Evolutionary conservation across 2,329 filamentous ascomycete genomes (phyloP).

Genomic region (Xylaria sp.): DNA sequence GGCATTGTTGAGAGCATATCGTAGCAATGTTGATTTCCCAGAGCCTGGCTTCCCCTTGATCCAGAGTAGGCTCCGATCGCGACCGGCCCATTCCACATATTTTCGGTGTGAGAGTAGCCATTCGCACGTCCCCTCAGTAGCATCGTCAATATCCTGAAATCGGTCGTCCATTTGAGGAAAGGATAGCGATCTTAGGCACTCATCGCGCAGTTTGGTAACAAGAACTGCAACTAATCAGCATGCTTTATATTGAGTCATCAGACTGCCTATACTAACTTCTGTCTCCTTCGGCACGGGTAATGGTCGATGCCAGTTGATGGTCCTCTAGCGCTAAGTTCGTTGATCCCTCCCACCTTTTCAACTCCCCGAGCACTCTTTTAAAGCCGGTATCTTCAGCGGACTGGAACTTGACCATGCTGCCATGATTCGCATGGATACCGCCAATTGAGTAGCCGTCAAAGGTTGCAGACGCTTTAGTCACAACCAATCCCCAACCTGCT

Average conservation of each 20-base stretch:
- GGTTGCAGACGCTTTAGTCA: not conserved
- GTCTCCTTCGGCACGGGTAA: not conserved
- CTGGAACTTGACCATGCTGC: not conserved
- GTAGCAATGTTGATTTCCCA: not conserved
- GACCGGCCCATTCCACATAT: not conserved
- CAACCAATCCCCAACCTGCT: not conserved
- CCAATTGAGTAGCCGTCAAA: not conserved
- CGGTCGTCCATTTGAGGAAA: conserved; percentile 4
- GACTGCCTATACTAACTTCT: not conserved
- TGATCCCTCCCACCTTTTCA: not conserved
- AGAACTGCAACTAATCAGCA: not conserved
- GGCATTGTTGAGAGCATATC: not conserved
- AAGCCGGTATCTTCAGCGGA: not conserved
- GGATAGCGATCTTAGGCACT: conserved; percentile 3
- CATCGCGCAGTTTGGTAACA: not conserved
- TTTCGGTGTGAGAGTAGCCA: not conserved
- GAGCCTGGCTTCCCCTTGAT: conserved; percentile 13
- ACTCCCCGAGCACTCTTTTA: not conserved
- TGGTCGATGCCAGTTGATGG: too few relatives aligned
- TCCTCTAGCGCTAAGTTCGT: too few relatives aligned
- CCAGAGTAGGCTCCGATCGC: conserved; percentile 1
- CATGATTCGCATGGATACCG: not conserved
- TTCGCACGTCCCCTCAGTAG: not conserved
- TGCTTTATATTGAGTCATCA: not conserved
- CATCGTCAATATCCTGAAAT: not conserved